Evolutionary conservation across 2,329 filamentous ascomycete species (phyloP), one percentile per base, ranked within the genome.

Genomic region (Lachnellula occidentalis): DNA sequence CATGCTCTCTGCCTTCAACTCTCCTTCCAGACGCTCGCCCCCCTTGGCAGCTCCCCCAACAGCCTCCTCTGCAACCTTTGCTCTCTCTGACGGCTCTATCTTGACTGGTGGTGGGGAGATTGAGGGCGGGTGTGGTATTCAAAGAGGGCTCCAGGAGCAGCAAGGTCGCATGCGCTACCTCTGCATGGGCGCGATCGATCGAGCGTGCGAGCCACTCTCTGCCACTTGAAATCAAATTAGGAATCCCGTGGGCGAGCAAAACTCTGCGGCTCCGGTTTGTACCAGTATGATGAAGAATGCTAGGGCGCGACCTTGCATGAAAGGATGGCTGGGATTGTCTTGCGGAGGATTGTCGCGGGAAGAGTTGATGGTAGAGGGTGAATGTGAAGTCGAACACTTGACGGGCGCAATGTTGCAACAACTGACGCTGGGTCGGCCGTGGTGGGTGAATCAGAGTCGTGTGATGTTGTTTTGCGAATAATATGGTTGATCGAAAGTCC

Each of bases 1-100:
- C 78, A 80, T 81, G 65, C 58, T 70, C 64, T 60, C 61, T 56
- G 49, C 52, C 41, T 55, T 54, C 34, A 53, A 46, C 47, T 57
- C 55, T 43, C 59, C 61, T 58, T 59, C 60, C 57, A 45, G 47
- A 59, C 59, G 59, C 54, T 58, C 65, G 53, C 51, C 60, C 58
- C 62, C 62, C 59, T 62, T 60, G 56, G 56, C 45, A 50, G 54
- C 58, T 46, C 58, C 64, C 63, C 60, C 63, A 55, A 57, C 61
- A 55, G 45, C 63, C 61, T 61, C 64, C 60, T 60, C 63, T 61
- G 54, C 63, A 47, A 51, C 52, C 52, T 58, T 63, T 48, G 45
- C 54, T 53, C 54, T 59, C 58, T 60, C 61, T 58, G 60, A 62
- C 61, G 66, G 66, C 64, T 67, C 67, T 69, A 69, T 69, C 62